Evolutionary conservation across 2,329 filamentous ascomycete species (phyloP).

Genomic region (Aspergillus carbonarius): DNA sequence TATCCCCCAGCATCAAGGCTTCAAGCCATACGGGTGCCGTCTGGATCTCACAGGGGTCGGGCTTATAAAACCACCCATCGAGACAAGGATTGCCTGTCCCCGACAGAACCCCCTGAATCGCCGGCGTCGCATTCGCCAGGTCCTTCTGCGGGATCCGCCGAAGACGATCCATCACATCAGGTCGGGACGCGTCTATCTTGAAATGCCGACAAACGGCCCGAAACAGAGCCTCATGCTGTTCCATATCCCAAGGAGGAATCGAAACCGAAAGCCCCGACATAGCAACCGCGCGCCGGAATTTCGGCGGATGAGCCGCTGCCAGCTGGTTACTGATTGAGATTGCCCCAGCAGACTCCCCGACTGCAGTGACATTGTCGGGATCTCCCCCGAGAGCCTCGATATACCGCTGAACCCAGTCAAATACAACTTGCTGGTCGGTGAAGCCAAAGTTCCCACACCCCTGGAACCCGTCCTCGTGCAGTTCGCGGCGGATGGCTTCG

Average conservation of each 20-base stretch:
- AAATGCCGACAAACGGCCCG: slow-evolving; percentile 22
- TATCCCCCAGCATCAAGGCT: slow-evolving; percentile 25
- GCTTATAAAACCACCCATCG: slow-evolving; percentile 26
- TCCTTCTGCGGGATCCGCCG: slow-evolving; percentile 24
- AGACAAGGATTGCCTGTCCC: slow-evolving; percentile 28
- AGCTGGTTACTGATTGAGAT: slow-evolving; percentile 30
- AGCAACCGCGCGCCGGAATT: slow-evolving; percentile 25
- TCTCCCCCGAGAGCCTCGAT: slow-evolving; percentile 36
- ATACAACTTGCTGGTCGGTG: slow-evolving; percentile 32
- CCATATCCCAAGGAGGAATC: slow-evolving; percentile 24
- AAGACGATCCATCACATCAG: slow-evolving; percentile 18
- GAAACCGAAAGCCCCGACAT: slow-evolving; percentile 25
- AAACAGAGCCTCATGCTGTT: slow-evolving; percentile 24
- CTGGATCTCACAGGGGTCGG: slow-evolving; percentile 14
- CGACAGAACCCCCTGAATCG: slow-evolving; percentile 22
- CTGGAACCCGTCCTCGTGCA: slow-evolving; percentile 19
- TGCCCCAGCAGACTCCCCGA: slow-evolving; percentile 29
- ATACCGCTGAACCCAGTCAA: slow-evolving; percentile 37
- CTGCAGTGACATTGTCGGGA: slow-evolving; percentile 29
- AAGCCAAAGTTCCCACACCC: slow-evolving; percentile 43
- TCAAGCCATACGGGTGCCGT: slow-evolving; percentile 23
- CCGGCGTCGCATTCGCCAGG: slow-evolving; percentile 24
- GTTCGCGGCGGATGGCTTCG: slow-evolving; percentile 14
- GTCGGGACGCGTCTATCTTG: slow-evolving; percentile 14
- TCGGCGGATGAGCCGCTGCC: slow-evolving; percentile 15